A percentile compares a stretch with the other conserved stretches of the same genome.
These are phyloP conservation scores for Asterochloris erici DNA, from an alignment of 139 green algal species.

Conservation along the genomic window DNA sequence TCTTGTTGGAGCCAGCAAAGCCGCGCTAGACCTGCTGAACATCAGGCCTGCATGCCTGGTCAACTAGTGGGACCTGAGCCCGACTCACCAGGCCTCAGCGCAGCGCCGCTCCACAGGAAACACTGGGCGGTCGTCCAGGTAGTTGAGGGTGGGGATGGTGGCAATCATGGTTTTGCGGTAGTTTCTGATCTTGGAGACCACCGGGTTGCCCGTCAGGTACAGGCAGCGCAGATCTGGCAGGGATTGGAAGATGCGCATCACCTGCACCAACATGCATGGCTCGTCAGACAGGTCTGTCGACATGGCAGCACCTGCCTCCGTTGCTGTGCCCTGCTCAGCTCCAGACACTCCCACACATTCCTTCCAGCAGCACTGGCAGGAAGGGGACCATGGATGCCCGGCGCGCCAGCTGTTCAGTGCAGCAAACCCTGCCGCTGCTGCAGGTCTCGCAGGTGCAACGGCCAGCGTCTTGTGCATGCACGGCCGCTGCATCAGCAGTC, in stretches of 20 bases:
- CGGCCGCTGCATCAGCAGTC: too few species aligned
- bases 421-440: too few species aligned
- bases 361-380: slow-evolving; percentile 21
- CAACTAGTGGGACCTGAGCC: too few species aligned
- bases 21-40: too few species aligned
- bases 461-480: too few species aligned
- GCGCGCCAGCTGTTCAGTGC: too few species aligned
- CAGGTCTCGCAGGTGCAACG: too few species aligned
- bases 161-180: slow-evolving; percentile 75
- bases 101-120: slow-evolving; percentile 66
- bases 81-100: slow-evolving; percentile 69
- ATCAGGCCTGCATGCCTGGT: too few species aligned
- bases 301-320: neutral
- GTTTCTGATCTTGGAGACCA: slow-evolving; percentile 65
- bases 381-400: neutral
- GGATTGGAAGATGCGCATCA: slow-evolving; percentile 24
- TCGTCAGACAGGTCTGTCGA: slow-evolving; percentile 13
- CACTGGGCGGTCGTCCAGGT: slow-evolving; percentile 86
- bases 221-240: slow-evolving; percentile 76
- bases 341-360: neutral
- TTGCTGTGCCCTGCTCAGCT: too few species aligned
- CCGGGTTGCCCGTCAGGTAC: slow-evolving; percentile 84
- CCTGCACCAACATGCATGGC: neutral
- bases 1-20: too few species aligned
- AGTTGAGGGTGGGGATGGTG: slow-evolving; percentile 57